Evolutionary conservation across 805 yeast species (phyloP), one percentile per base, ranked within the genome.

Genomic region (Sungouiozyma intestinalis): DNA sequence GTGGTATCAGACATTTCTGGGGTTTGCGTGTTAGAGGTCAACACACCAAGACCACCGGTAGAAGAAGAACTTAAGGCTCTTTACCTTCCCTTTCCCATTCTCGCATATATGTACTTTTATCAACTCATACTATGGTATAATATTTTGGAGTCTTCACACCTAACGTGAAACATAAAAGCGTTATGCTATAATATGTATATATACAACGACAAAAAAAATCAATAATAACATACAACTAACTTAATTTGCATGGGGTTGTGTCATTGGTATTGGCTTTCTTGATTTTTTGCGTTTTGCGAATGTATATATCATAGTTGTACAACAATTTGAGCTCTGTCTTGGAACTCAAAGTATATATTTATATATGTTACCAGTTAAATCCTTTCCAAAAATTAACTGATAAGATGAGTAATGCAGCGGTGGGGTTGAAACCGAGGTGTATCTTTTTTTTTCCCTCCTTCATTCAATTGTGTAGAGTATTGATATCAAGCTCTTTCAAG

Each of bases 1-100:
- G 98, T 87, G 98, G 98, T 90, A 82, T 92, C 74, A 87, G 98
- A 83, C 98, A 92, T 81, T 87, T 81, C 88, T 92, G 97, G 97
- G 96, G 97, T 72, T 78, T 90, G 72, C 92, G 92, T 79, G 97
- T 92, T 74, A 87, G 98, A 82, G 98, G 98, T 77, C 98, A 92
- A 81, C 98, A 90, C 80, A 92, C 98, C 81, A 92, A 92, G 85
- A 88, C 97, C 72, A 92, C 98, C 65, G 94, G 97, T 72, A 87
- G 98, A 79, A 87, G 94, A 74, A 68, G 64, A 59, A 49, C 52
- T 57, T 60, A 60, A 55, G 51, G 50, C 32, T 19, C 29, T 38
- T 37, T 16, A 40, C 19, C 24, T 34, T 36, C 20, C 16, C 27
- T 21, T 7, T 24, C 29, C 29, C 29, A 24, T 24, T 24, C 29